phyloP scores from a whole-genome alignment of 805 yeast species.

The Monosporozyma solicola region DNA sequence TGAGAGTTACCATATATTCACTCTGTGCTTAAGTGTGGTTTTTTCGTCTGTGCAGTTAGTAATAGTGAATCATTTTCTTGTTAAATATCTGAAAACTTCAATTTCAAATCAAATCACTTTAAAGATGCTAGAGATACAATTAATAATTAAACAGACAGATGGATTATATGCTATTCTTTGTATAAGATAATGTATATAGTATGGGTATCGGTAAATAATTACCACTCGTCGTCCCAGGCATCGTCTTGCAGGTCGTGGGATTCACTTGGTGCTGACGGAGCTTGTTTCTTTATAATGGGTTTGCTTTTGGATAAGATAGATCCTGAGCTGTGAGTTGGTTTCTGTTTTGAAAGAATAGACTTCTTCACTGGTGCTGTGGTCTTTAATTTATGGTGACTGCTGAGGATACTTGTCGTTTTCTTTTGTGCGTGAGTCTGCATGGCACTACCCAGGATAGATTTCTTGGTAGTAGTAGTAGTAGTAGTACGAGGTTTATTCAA shows the following conservation, averaged over 20 bases:
- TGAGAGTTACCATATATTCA: neutral
- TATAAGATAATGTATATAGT: neutral
- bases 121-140: neutral
- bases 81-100: neutral
- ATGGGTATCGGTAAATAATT: neutral
- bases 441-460: neutral
- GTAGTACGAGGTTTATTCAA: neutral
- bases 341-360: neutral
- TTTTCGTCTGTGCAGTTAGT: neutral
- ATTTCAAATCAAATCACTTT: neutral
- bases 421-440: neutral
- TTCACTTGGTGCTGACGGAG: neutral
- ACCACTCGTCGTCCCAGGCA: constrained; percentile 12
- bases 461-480: neutral
- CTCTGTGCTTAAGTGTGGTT: neutral
- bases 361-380: neutral
- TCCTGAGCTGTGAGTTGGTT: neutral
- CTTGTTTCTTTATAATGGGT: neutral
- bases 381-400: neutral
- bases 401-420: neutral
- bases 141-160: neutral
- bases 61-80: neutral
- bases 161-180: neutral
- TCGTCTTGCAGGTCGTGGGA: constrained; percentile 4
- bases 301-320: neutral